Conservation (phyloP, 164 flowering plant genomes). For the Nymphaea colorata region DNA sequence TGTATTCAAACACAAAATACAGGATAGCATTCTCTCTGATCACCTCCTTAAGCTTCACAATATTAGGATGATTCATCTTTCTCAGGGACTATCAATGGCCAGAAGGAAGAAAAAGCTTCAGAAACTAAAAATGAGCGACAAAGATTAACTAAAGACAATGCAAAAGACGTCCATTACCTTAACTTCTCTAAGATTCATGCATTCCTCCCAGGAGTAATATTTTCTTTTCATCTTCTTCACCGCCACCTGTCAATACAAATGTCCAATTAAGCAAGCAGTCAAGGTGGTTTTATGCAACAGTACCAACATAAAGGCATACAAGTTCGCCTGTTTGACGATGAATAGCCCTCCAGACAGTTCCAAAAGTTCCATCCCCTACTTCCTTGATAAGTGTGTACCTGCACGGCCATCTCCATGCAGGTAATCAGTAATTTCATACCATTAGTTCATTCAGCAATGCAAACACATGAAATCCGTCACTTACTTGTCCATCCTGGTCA, state of each 20-base stretch:
- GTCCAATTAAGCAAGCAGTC: not conserved
- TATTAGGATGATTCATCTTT: constrained; percentile 88
- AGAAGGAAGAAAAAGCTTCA: not conserved
- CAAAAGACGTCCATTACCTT: constrained; percentile 36
- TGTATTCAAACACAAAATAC: constrained; percentile 89
- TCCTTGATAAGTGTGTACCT: constrained; percentile 92
- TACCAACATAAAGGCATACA: constrained; percentile 29
- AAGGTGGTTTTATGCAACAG: not conserved
- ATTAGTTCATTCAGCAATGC: not conserved
- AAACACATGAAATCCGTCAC: constrained; percentile 4
- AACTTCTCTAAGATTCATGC: constrained; percentile 92
- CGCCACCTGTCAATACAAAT: constrained; percentile 55
- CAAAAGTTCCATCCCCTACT: constrained; percentile 99
- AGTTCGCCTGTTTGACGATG: constrained; percentile 88
- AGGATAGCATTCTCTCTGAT: constrained; percentile 79
- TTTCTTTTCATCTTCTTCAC: constrained; percentile 93
- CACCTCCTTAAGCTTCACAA: constrained; percentile 97
- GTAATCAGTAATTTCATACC: too few relatives aligned
- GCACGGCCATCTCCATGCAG: not conserved
- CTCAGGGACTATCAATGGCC: constrained; percentile 51
- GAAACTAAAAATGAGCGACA: constrained; percentile 4
- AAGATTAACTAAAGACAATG: too few relatives aligned
- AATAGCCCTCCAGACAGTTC: constrained; percentile 90
- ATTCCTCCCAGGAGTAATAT: constrained; percentile 96
- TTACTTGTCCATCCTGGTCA: constrained; percentile 68